A percentile compares a stretch with the other conserved stretches of the same genome.
Conservation (phyloP, 805 yeast species). For the Metschnikowia proteae region DNA sequence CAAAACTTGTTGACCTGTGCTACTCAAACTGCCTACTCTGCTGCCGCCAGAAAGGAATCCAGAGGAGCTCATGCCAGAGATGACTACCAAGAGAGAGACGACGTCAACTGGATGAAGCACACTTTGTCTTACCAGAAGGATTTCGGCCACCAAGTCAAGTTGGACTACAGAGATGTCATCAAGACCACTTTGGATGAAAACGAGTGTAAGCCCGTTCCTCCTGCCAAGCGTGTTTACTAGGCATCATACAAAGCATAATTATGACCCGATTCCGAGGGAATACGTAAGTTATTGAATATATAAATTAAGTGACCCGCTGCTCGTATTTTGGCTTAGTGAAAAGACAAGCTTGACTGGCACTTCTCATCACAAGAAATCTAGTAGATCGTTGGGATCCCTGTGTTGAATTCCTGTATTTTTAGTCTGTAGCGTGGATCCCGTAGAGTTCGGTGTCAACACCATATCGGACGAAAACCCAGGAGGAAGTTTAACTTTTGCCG, state of each 20-base stretch:
- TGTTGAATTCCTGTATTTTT: neutral
- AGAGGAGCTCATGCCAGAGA: conserved; percentile 99
- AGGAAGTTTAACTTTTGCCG: conserved; percentile 20
- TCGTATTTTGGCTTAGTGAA: neutral
- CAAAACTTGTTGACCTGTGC: conserved; percentile 97
- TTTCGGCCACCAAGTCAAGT: conserved; percentile 64
- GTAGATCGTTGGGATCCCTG: neutral
- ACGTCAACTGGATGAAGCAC: conserved; percentile 96
- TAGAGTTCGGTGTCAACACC: conserved; percentile 26
- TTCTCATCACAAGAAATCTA: conserved; percentile 1
- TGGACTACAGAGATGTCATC: conserved; percentile 85
- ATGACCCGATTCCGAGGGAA: neutral
- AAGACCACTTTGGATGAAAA: conserved; percentile 79
- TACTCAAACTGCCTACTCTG: conserved; percentile 89
- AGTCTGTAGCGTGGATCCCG: conserved; percentile 3
- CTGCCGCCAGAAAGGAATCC: conserved; percentile 93
- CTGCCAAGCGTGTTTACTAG: conserved; percentile 92
- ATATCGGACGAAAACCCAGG: conserved; percentile 31
- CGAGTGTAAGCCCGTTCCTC: conserved; percentile 96
- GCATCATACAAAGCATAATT: conserved; percentile 4
- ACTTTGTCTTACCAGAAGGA: conserved; percentile 84
- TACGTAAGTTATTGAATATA: neutral
- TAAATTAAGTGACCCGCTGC: neutral
- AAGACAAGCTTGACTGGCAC: neutral
- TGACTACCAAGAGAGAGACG: conserved; percentile 95